phyloP scores from a whole-genome alignment of 2,329 filamentous ascomycete species.

The Aspergillus latus region DNA sequence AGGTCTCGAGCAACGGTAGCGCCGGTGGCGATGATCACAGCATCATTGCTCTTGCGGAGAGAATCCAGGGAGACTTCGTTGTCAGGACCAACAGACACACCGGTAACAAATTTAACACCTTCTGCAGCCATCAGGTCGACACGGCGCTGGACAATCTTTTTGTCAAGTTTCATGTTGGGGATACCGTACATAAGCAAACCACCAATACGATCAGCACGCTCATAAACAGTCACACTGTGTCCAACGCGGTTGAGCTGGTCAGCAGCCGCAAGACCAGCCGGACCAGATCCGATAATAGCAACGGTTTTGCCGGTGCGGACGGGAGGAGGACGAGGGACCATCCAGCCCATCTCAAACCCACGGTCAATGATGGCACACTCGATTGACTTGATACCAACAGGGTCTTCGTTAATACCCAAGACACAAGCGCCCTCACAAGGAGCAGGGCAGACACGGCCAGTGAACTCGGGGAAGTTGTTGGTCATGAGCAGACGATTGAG shows the following conservation, averaged over 20 bases:
- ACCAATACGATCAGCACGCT: constrained; percentile 85
- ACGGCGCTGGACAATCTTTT: constrained; percentile 92
- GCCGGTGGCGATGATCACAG: constrained; percentile 87
- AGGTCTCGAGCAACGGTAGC: constrained; percentile 91
- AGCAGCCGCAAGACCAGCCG: constrained; percentile 82
- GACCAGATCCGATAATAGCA: constrained; percentile 87
- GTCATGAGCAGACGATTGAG: constrained; percentile 91
- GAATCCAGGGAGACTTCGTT: constrained; percentile 66
- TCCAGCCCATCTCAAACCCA: constrained; percentile 97
- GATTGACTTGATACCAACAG: constrained; percentile 97
- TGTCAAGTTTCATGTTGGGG: constrained; percentile 99
- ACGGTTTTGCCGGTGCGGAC: constrained; percentile 83
- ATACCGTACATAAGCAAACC: constrained; percentile 98
- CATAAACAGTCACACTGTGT: constrained; percentile 84
- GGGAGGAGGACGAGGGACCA: constrained; percentile 77
- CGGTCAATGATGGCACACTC: constrained; percentile 98
- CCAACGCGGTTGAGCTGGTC: constrained; percentile 94
- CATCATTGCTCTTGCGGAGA: constrained; percentile 72
- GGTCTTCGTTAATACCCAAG: constrained; percentile 93
- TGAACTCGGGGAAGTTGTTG: constrained; percentile 98
- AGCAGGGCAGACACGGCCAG: constrained; percentile 92
- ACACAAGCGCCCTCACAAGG: constrained; percentile 96
- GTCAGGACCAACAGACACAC: constrained; percentile 74
- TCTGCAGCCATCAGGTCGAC: constrained; percentile 93
- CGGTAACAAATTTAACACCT: constrained; percentile 78